Base-by-base conservation (phyloP, 768 basidiomycete species). In the Candolleomyces aberdarensis region DNA sequence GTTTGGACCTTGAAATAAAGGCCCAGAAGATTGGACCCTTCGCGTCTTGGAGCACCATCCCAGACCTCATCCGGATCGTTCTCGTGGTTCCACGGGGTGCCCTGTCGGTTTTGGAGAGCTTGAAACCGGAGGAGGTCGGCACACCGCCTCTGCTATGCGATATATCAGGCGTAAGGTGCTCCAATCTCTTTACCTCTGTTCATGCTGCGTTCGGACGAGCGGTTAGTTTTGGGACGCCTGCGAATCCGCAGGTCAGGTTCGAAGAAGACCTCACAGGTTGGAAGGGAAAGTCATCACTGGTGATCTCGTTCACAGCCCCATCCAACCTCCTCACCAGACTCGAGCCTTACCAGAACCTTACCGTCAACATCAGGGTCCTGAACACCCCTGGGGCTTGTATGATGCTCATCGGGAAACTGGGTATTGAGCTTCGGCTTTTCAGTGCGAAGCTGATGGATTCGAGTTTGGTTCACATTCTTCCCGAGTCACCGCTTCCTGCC, bases 111-210 rank as follows among this genome's bases (percentile, higher is more conserved):
- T 52, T 79, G 1, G 67, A 72, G 58, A 62, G 62, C 7, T 52
- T 60, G 0, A 19, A 67, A 26, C 58, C 62, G 6, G 64, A 73
- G 8, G 29, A 68, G 40, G 46, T 73, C 20, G 70, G 69, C 7
- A 73, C 73, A 6, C 80, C 77, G 0, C 50, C 72, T 4, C 65
- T 82, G 8, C 71, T 75, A 39, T 78, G 78, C 62, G 73, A 76
- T 41, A 59, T 76, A n/a, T 32, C 22, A 32, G 60, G 60, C n/a
- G 13, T 8, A 7, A 15, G 26, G 1, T 31, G 50, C 4, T 66
- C 70, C 26, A 78, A 79, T 51, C 64, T 72, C 17, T 77, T 77
- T 61, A 67, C 74, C 14, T 70, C 72, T 2, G 61, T 76, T 36
- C 76, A 73, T n/a, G 65, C 67, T 0, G 62, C 68, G 1, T 79